Base-by-base conservation (phyloP, 225 moss, liverwort and hornwort species). In the Takakia lepidozioides region DNA sequence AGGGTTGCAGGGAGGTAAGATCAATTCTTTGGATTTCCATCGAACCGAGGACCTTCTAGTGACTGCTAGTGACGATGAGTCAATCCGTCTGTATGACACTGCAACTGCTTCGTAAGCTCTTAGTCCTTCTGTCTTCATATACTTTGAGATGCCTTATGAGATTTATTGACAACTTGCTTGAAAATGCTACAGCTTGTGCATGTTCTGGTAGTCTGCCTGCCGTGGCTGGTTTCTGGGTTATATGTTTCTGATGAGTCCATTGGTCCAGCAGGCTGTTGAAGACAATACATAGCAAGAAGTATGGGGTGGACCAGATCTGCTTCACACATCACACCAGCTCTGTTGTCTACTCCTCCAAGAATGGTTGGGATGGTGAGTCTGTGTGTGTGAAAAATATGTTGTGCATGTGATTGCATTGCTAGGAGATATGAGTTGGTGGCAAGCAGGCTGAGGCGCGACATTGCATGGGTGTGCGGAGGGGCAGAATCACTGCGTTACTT, bases 261-360 rank as follows among this genome's bases (percentile, higher is more conserved):
- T 37, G 36, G 24, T 63, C 38, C 42, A 51, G 48, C 82, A 98
- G 95, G 61, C 83, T 87, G 65, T 64, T 98, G 57, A 98, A 98
- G 73, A 98, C 95, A 47, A 98, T 98, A 58, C 91, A 91, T 48
- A 98, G 95, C 64, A 98, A 98, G 59, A 98, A 98, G 53, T 98
- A 98, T 51, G 95, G 95, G 38, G 95, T 98, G 5, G 95, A 98
- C 59, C 95, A 98, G 42, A 98, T 98, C 51, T 90, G 84, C 63
- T 98, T 98, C 52, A 85, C 95, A 3, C 87, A 98, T 70, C 95
- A 91, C 58, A 72, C 87, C 27, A 90, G 80, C 67, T 90, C 95
- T 35, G 90, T 98, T 10, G 86, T 98, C 38, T 98, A 98, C 65
- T 98, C 95, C 27, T 98, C 95, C 39, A 91, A 98, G 59, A 98